A percentile compares a stretch with the other conserved stretches of the same genome.
phyloP scores from a whole-genome alignment of 768 basidiomycete genomes.

The Lactifluus piperatus region DNA sequence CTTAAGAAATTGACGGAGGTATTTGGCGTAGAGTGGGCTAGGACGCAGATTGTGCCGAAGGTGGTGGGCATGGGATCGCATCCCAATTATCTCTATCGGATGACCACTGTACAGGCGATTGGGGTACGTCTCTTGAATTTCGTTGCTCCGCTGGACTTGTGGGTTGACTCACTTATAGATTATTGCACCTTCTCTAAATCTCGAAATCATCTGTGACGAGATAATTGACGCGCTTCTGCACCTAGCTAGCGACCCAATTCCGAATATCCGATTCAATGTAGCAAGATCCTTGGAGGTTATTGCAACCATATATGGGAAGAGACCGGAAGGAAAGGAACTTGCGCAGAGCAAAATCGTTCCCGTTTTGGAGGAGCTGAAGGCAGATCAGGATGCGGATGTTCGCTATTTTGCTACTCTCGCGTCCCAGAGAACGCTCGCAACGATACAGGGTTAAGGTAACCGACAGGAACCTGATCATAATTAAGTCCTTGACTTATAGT shows the following conservation, averaged over 20 bases:
- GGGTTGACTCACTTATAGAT: conserved; percentile 44
- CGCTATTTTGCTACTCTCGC: conserved; percentile 87
- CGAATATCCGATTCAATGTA: conserved; percentile 99
- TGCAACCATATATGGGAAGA: conserved; percentile 55
- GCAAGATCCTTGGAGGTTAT: conserved; percentile 91
- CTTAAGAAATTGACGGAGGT: conserved; percentile 96
- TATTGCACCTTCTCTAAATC: conserved; percentile 83
- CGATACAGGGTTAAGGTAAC: conserved; percentile 34
- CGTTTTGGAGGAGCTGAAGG: conserved; percentile 77
- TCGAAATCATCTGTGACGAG: conserved; percentile 75
- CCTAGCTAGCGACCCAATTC: conserved; percentile 85
- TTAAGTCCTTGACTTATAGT: background rate
- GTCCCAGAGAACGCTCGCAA: conserved; percentile 44
- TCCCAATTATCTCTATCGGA: conserved; percentile 93
- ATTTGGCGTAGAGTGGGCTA: conserved; percentile 98
- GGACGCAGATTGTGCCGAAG: conserved; percentile 88
- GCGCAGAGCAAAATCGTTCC: conserved; percentile 68
- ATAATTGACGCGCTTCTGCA: conserved; percentile 78
- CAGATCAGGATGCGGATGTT: conserved; percentile 91
- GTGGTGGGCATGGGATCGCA: conserved; percentile 96
- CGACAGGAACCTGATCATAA: background rate
- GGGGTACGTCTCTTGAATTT: conserved; percentile 50
- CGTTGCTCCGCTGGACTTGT: background rate
- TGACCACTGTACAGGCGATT: conserved; percentile 99
- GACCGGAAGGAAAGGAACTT: conserved; percentile 65